Base-by-base conservation (phyloP, 129 eudicot species). In the Heracleum sosnowskyi region DNA sequence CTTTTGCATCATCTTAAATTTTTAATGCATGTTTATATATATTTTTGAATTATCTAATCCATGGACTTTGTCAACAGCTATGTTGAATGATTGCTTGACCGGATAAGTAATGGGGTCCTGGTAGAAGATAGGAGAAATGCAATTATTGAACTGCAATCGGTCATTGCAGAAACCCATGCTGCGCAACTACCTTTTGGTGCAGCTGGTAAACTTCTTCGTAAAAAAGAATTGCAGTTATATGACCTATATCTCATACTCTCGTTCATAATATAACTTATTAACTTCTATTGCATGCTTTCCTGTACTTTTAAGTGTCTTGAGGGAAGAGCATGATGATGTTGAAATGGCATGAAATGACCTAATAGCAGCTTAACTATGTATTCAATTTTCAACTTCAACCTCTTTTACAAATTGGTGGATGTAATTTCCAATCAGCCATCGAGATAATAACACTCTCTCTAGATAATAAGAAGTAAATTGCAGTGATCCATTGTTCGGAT, bases 181-280 rank as follows among this genome's bases (percentile, higher is more conserved):
- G 92, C 97, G 26, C 98, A 95, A 84, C 80, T 95, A 80, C 96
- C 98, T 73, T 95, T 95, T 86, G 98, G 97, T 75, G 98, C 92
- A 70, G 90, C 87, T 90, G 98, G 97, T 91, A 78, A 63, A 39
- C 75, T 11, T 42, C 77, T 80, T 42, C 15, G 41, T 77, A 37
- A 79, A 36, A 33, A 24, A 9, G 69, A 37, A 16, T 24, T 17
- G n/a, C 63, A 11, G 47, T 77, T 66, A 11, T n/a, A 10, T n/a
- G 66, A 57, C 66, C 28, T 41, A 49, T 35, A 17, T 36, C n/a
- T 55, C n/a, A n/a, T 41, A 26, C 49, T 85, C 73, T 77, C 36
- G 36, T 68, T 44, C 74, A 26, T 82, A 34, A 73, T 73, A 5
- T 55, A 24, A 69, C 41, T 57, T 36, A 17, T 79, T 73, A 45